These are phyloP conservation scores for Takashimella koratensis DNA, from an alignment of 1,284 basidiomycete genomes.

Conservation along the genomic window DNA sequence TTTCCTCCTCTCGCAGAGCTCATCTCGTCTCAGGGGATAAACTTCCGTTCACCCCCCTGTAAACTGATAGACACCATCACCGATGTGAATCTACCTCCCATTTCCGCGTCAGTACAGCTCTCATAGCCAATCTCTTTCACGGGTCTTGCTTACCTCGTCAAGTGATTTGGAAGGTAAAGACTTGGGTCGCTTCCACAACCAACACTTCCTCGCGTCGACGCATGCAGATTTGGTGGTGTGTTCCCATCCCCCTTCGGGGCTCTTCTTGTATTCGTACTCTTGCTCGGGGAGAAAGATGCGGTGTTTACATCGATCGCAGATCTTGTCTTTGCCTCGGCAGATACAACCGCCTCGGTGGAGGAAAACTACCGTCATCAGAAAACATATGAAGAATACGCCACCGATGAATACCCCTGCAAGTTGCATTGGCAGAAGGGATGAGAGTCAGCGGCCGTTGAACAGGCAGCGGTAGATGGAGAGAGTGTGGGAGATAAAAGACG, in stretches of 20 bases:
- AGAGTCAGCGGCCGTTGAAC: too few species aligned
- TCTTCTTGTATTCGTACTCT: background rate
- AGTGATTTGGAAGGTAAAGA: too few species aligned
- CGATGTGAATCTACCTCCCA: too few species aligned
- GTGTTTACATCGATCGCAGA: background rate
- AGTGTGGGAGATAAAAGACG: too few species aligned
- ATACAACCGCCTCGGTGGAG: background rate
- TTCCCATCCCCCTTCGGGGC: background rate
- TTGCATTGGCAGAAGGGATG: too few species aligned
- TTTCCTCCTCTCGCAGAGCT: too few species aligned
- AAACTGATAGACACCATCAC: too few species aligned
- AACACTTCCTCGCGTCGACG: background rate
- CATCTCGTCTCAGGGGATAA: too few species aligned
- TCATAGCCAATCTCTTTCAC: too few species aligned
- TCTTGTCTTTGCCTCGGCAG: background rate
- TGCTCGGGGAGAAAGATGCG: background rate
- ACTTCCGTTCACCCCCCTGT: too few species aligned
- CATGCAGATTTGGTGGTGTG: background rate
- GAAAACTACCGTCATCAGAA: background rate
- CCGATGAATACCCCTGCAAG: background rate
- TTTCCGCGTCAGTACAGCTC: background rate
- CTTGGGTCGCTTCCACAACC: background rate
- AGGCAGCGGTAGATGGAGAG: too few species aligned
- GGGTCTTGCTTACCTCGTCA: too few species aligned
- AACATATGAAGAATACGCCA: background rate